These are phyloP conservation scores for Papilionanthe hybrid DNA, from an alignment of 116 monocot species.

Conservation along the genomic window DNA sequence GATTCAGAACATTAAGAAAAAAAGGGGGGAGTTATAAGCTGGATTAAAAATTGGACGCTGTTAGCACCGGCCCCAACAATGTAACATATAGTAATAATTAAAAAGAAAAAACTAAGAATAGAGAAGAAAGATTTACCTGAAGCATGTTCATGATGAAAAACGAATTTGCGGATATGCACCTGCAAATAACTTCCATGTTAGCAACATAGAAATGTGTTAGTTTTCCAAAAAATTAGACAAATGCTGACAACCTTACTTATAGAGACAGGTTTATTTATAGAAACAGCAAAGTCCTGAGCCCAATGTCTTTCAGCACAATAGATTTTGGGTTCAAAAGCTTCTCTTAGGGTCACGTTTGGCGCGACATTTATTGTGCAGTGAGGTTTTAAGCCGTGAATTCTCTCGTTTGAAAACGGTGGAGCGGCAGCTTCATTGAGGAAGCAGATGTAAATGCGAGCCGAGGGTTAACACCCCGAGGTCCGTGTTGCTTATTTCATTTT, in stretches of 20 bases:
- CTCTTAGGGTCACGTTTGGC: too few relatives aligned
- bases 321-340: not conserved
- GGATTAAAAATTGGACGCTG: not conserved
- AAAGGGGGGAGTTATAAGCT: not conserved
- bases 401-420: too few relatives aligned
- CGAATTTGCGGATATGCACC: conserved; percentile 80
- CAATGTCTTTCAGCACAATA: not conserved
- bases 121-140: conserved; percentile 42
- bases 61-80: not conserved
- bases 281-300: not conserved
- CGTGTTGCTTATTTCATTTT: too few relatives aligned
- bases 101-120: conserved; percentile 2
- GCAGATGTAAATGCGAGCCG: too few relatives aligned
- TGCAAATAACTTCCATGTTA: conserved; percentile 31
- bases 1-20: not conserved
- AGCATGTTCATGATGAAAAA: conserved; percentile 94
- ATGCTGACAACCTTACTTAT: not conserved
- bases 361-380: too few relatives aligned
- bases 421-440: too few relatives aligned
- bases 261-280: too few relatives aligned
- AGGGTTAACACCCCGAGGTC: too few relatives aligned
- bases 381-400: too few relatives aligned
- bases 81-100: not conserved
- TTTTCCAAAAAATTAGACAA: conserved; percentile 8
- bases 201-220: not conserved